A percentile compares a stretch with the other conserved stretches of the same genome.
phyloP scores from a whole-genome alignment of 768 basidiomycete genomes.

The Suillus bovinus region DNA sequence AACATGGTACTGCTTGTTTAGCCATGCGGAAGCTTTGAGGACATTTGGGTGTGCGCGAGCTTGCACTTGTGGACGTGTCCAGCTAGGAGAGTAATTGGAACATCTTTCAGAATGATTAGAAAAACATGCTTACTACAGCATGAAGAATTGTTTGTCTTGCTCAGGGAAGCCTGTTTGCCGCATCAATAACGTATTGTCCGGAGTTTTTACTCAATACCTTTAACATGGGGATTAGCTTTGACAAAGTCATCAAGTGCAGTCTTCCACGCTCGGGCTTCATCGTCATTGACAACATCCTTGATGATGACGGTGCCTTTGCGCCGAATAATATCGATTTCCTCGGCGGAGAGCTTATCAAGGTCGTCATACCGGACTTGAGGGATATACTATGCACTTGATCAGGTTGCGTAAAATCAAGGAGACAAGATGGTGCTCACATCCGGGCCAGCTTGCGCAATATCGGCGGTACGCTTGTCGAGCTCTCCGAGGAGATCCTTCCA shows the following conservation, averaged over 20 bases:
- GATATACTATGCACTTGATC: conserved; percentile 44
- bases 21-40: conserved; percentile 54
- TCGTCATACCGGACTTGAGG: conserved; percentile 63
- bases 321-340: conserved; percentile 51
- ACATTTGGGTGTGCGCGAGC: conserved; percentile 71
- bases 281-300: conserved; percentile 56
- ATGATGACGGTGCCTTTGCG: conserved; percentile 64
- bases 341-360: conserved; percentile 45
- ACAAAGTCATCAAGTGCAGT: conserved; percentile 55
- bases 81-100: conserved; percentile 29
- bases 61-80: conserved; percentile 58
- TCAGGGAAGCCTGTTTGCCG: conserved; percentile 46
- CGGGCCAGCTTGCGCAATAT: conserved; percentile 49
- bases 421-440: conserved; percentile 39
- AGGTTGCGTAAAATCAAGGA: not conserved
- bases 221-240: conserved; percentile 52
- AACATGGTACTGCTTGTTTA: conserved; percentile 62
- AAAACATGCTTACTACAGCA: conserved; percentile 56
- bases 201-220: conserved; percentile 39
- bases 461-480: conserved; percentile 45
- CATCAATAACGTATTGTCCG: conserved; percentile 1
- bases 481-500: conserved; percentile 62
- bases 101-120: not conserved
- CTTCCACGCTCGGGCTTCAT: conserved; percentile 60
- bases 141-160: conserved; percentile 69